These are phyloP conservation scores for Ilyonectria mors-panacis DNA, from an alignment of 2,329 filamentous ascomycete species.

Conservation along the genomic window DNA sequence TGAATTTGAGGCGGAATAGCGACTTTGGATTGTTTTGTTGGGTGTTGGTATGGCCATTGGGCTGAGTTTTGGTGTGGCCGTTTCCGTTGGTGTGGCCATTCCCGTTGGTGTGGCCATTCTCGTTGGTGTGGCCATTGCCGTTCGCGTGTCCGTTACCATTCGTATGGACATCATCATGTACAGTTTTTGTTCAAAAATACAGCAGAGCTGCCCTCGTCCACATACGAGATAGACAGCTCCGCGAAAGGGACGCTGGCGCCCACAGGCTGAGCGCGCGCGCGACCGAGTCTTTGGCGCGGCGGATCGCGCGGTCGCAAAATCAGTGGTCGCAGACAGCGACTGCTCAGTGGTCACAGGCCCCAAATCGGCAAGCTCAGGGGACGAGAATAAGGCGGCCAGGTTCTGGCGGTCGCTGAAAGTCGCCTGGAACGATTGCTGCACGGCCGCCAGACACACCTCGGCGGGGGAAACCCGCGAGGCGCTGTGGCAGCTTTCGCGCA, in stretches of 20 bases:
- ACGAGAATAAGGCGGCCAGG: slow-evolving; percentile 15
- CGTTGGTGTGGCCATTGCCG: too few species aligned
- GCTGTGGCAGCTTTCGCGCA: slow-evolving; percentile 17
- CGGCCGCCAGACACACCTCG: slow-evolving; percentile 18
- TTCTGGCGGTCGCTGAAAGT: slow-evolving; percentile 18
- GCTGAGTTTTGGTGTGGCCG: background rate
- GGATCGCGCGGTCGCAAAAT: slow-evolving; percentile 16
- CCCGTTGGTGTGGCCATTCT: too few species aligned
- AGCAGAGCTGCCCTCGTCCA: slow-evolving; percentile 16
- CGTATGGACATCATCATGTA: background rate
- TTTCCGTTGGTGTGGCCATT: background rate
- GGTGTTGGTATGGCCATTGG: slow-evolving; percentile 6
- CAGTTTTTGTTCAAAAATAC: slow-evolving; percentile 18
- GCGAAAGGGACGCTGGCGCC: slow-evolving; percentile 3
- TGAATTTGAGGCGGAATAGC: slow-evolving; percentile 20
- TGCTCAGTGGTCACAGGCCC: slow-evolving; percentile 14
- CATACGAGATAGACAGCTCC: slow-evolving; percentile 14
- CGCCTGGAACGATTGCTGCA: slow-evolving; percentile 18
- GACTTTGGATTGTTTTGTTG: slow-evolving; percentile 6
- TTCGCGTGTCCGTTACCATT: background rate
- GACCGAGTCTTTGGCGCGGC: slow-evolving; percentile 22
- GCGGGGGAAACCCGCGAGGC: slow-evolving; percentile 12
- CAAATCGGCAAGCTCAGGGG: slow-evolving; percentile 7
- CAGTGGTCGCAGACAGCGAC: background rate
- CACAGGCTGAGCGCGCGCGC: slow-evolving; percentile 7